Conservation (phyloP, 345 rosid species). For the Citrus trifoliata region DNA sequence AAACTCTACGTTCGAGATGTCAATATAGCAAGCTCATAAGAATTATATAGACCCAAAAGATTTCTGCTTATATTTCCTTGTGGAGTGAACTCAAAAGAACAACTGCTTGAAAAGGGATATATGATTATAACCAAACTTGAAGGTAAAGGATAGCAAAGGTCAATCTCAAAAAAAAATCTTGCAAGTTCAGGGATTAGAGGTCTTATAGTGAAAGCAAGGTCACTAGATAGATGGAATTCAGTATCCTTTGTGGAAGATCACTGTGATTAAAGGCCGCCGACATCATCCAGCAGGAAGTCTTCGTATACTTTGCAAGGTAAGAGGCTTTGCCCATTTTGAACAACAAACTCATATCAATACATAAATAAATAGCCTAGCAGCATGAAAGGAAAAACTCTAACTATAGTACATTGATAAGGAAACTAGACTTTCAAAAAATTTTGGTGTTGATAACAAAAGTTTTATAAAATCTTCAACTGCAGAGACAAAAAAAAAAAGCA, state of each 20-base stretch:
- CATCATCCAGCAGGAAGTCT: not conserved
- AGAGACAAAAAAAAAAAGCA: not conserved
- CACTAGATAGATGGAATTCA: not conserved
- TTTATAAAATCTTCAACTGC: not conserved
- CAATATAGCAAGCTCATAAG: not conserved
- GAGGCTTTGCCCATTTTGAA: not conserved
- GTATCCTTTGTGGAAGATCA: not conserved
- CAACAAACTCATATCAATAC: not conserved
- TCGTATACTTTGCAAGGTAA: not conserved
- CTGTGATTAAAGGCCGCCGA: not conserved
- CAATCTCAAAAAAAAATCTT: not conserved
- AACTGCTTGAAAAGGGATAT: not conserved
- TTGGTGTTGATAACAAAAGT: not conserved
- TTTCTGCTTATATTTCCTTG: not conserved
- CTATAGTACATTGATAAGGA: not conserved
- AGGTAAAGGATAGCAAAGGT: not conserved
- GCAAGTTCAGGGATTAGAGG: not conserved
- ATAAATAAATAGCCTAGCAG: not conserved
- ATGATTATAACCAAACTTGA: not conserved
- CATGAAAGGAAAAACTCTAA: not conserved
- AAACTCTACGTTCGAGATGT: not conserved
- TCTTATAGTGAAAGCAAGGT: not conserved
- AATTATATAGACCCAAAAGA: not conserved
- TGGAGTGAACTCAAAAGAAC: not conserved
- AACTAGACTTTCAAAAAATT: not conserved